These are phyloP conservation scores for Chrysosporium keratinophilum DNA, from an alignment of 2,329 filamentous ascomycete species.

Conservation along the genomic window DNA sequence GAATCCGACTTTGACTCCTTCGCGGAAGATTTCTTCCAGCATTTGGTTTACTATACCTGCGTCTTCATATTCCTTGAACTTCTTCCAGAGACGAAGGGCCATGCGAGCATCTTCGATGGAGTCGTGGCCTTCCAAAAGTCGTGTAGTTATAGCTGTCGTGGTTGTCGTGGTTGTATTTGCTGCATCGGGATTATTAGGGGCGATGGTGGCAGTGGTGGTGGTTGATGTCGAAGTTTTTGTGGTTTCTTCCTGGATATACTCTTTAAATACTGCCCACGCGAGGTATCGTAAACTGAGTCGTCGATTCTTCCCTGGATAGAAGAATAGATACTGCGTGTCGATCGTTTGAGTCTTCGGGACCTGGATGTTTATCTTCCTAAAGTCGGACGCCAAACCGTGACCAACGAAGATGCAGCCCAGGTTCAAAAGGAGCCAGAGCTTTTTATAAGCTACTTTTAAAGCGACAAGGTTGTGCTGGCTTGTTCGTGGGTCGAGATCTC, in stretches of 20 bases:
- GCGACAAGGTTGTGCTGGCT: constrained; percentile 74
- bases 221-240: constrained; percentile 1
- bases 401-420: constrained; percentile 88
- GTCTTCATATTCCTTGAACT: constrained; percentile 80
- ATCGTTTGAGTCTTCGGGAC: constrained; percentile 83
- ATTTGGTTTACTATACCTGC: constrained; percentile 74
- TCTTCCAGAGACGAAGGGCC: constrained; percentile 76
- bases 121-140: constrained; percentile 53
- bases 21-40: constrained; percentile 73
- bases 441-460: constrained; percentile 91
- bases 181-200: not conserved
- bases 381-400: constrained; percentile 87
- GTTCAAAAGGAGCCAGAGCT: constrained; percentile 92
- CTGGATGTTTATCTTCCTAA: constrained; percentile 96
- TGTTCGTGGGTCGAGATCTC: constrained; percentile 70
- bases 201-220: constrained; percentile 9
- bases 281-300: constrained; percentile 85
- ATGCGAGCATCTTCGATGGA: constrained; percentile 91
- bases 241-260: constrained; percentile 76
- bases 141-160: constrained; percentile 11
- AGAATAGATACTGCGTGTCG: constrained; percentile 88
- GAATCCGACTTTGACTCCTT: constrained; percentile 50
- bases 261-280: constrained; percentile 80
- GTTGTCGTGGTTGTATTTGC: constrained; percentile 8
- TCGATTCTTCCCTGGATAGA: constrained; percentile 66